Base-by-base conservation (phyloP, 768 basidiomycete species). In the Suillus cothurnatus region DNA sequence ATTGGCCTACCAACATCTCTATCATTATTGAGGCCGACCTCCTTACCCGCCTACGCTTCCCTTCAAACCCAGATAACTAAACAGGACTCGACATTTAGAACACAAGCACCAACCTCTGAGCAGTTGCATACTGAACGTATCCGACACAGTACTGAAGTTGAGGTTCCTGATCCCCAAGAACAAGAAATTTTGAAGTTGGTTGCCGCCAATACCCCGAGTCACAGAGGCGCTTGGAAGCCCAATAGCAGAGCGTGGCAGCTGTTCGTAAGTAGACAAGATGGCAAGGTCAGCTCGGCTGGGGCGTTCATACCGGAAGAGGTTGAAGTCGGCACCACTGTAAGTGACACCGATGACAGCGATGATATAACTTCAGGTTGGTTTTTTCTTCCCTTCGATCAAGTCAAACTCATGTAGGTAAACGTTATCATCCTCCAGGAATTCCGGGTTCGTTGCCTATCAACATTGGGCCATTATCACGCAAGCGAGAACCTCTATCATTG, bases 151-250 rank as follows among this genome's bases (percentile, higher is more conserved):
- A 4, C 28, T 11, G 57, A 39, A 28, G 38, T 19, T 39, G 72
- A 73, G 38, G 66, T 68, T 57, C 67, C 71, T 21, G 82, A 79
- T 64, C 75, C 80, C 31, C 79, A 81, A 61, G 86, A 88, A 69
- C 81, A 79, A 38, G 85, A 86, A 68, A 79, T 91, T 39, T 65
- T 86, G 69, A 84, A 81, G 67, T 80, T 91, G 39, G 85, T 92
- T n/a, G 89, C 88, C 11, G 89, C 89, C 32, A 80, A 85, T 75
- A 85, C 80, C 36, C 88, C 90, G 1, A 91, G 89, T 67, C 91
- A 92, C 72, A 82, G 89, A 61, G 85, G 82, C n/a, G 85, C 85
- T 15, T 91, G 90, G 90, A 85, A 80, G 70, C 82, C 83, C 66
- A 82, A 85, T 70, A 84, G 88, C 70, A 84, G 80, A 66, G 86